Conservation (phyloP, 2,329 filamentous ascomycete genomes). For the Ophiocordyceps camponoti-leonardi region DNA sequence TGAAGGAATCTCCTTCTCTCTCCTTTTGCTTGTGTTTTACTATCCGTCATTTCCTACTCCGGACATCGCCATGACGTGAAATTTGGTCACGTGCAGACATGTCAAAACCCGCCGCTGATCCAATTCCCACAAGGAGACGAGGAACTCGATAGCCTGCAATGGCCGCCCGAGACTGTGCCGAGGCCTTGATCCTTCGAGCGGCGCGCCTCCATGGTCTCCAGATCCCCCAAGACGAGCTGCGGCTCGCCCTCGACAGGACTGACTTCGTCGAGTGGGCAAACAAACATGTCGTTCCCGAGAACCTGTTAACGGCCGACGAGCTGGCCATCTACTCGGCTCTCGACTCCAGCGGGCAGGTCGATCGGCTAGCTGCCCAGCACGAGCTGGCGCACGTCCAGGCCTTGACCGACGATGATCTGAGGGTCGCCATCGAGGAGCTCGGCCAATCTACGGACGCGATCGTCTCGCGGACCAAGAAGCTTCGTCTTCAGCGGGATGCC, state of each 20-base stretch:
- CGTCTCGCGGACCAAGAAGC: conserved; percentile 41
- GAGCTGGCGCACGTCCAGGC: conserved; percentile 30
- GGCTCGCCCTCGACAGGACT: conserved; percentile 17
- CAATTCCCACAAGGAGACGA: no score
- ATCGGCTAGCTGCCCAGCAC: conserved; percentile 24
- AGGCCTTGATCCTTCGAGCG: conserved; percentile 16
- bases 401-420: conserved; percentile 41
- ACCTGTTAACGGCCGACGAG: conserved; percentile 36
- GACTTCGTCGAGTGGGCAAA: conserved; percentile 29
- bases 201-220: conserved; percentile 14
- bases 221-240: conserved; percentile 18
- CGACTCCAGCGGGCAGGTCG: conserved; percentile 28
- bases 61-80: no score
- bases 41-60: no score
- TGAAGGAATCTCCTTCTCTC: no score
- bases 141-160: not conserved
- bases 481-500: conserved; percentile 45
- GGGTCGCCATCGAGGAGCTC: conserved; percentile 44
- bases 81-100: no score
- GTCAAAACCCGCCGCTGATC: no score
- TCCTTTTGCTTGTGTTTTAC: no score
- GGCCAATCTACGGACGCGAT: conserved; percentile 46
- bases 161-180: conserved; percentile 8
- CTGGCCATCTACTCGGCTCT: conserved; percentile 33
- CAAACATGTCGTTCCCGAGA: conserved; percentile 29